Evolutionary conservation across 2,329 filamentous ascomycete species (phyloP), one percentile per base, ranked within the genome.

Genomic region (Aspergillus eucalypticola): DNA sequence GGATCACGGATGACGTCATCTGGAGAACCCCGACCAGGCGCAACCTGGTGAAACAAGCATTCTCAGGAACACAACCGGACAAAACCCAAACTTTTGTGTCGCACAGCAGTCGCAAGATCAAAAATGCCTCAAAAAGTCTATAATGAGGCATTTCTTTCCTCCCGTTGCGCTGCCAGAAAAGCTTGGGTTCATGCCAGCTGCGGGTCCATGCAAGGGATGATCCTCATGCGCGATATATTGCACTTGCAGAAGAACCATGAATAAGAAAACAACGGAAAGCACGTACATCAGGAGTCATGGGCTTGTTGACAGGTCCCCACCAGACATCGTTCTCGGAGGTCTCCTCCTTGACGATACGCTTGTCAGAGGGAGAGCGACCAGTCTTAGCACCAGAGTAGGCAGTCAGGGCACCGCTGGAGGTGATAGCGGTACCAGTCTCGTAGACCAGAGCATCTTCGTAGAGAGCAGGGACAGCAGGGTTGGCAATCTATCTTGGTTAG

Each of bases 221-320:
- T 54, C 32, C 58, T 23, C 15, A 54, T 60, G 60, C 54, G 60
- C 58, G 60, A 69, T 63, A 66, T 56, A 65, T 61, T 50, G 59
- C 44, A 39, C 63, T 59, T 59, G 35, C 44, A 49, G 23, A 23
- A 15, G 44, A 27, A 25, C 32, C 32, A 6, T 3, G n/a, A 44
- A 17, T 8, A 13, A 15, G 64, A 64, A 59, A 51, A 52, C 51
- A 59, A 54, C 62, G 44, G 13, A 59, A 60, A 63, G 29, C 60
- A 82, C 91, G 88, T 89, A 98, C 95, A 79, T 98, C 93, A 71
- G 92, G 87, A 69, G 87, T 89, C 95, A 99, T 99, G 76, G 94
- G 91, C 87, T 98, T 98, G 86, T 99, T 99, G 70, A 99, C 95
- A 59, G 95, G 94, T 73, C 95, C 95, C 95, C 95, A 98, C 95